Conservation (phyloP, 2,329 filamentous ascomycete genomes). For the Truncatella angustata region DNA sequence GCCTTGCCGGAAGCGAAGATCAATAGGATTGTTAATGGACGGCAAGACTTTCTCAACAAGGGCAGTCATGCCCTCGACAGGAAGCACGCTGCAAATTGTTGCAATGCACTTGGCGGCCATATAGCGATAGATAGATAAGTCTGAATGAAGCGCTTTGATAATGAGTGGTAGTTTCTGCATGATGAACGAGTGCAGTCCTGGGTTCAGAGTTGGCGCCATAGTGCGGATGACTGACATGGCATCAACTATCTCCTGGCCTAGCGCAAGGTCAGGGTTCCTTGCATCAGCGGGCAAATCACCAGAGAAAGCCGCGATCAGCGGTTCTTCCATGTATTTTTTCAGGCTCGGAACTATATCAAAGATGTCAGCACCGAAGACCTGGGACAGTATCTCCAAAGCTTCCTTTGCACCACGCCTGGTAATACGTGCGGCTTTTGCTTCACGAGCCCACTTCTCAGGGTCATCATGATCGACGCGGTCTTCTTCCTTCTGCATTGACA, state of each 20-base stretch:
- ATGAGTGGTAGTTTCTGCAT: slow-evolving; percentile 81
- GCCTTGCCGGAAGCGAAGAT: slow-evolving; percentile 86
- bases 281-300: slow-evolving; percentile 71
- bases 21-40: slow-evolving; percentile 85
- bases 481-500: slow-evolving; percentile 96
- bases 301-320: slow-evolving; percentile 72
- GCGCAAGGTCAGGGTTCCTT: slow-evolving; percentile 67
- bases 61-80: slow-evolving; percentile 92
- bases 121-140: slow-evolving; percentile 89
- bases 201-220: slow-evolving; percentile 84
- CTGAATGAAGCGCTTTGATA: slow-evolving; percentile 82
- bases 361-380: slow-evolving; percentile 73
- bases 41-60: slow-evolving; percentile 91
- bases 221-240: slow-evolving; percentile 90
- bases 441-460: slow-evolving; percentile 82
- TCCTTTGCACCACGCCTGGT: slow-evolving; percentile 93
- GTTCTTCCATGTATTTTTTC: slow-evolving; percentile 75
- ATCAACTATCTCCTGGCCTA: slow-evolving; percentile 92
- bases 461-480: slow-evolving; percentile 87
- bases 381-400: slow-evolving; percentile 82
- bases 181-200: slow-evolving; percentile 74
- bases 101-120: slow-evolving; percentile 97
- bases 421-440: slow-evolving; percentile 84
- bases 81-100: slow-evolving; percentile 95
- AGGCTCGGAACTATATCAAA: slow-evolving; percentile 85